Evolutionary conservation across 2,329 filamentous ascomycete species (phyloP).

Genomic region (Cadophora luteo-olivacea): DNA sequence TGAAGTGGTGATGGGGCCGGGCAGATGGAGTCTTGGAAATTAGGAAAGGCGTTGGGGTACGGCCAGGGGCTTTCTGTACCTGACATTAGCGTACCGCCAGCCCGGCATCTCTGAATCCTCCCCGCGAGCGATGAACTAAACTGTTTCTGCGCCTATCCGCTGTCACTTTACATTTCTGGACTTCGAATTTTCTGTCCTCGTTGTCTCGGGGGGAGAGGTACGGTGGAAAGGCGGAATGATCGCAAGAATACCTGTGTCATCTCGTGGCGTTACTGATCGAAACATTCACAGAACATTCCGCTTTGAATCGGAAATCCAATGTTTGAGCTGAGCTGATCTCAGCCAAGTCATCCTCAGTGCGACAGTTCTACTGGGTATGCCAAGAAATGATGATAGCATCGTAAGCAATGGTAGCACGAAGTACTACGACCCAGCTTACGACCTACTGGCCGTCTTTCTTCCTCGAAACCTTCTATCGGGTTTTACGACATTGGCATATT

Average conservation of each 20-base stretch:
- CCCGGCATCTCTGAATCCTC: background rate
- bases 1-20: background rate
- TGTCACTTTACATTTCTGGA: slow-evolving; percentile 20
- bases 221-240: background rate
- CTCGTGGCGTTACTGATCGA: background rate
- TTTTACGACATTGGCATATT: background rate
- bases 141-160: slow-evolving; percentile 25
- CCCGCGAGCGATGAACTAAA: slow-evolving; percentile 3
- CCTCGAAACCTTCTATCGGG: background rate
- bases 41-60: background rate
- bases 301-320: background rate
- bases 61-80: slow-evolving; percentile 13
- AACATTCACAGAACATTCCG: background rate
- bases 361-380: background rate
- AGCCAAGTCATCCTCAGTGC: background rate
- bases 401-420: background rate
- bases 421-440: background rate
- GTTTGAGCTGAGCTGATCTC: background rate
- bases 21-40: background rate
- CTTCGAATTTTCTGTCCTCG: background rate
- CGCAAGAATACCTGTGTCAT: background rate
- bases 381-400: background rate
- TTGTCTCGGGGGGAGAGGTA: background rate
- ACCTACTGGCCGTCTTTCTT: background rate
- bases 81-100: slow-evolving; percentile 22